These are phyloP conservation scores for Crinitomyces ghanaensis DNA, from an alignment of 805 yeast genomes.

Conservation along the genomic window DNA sequence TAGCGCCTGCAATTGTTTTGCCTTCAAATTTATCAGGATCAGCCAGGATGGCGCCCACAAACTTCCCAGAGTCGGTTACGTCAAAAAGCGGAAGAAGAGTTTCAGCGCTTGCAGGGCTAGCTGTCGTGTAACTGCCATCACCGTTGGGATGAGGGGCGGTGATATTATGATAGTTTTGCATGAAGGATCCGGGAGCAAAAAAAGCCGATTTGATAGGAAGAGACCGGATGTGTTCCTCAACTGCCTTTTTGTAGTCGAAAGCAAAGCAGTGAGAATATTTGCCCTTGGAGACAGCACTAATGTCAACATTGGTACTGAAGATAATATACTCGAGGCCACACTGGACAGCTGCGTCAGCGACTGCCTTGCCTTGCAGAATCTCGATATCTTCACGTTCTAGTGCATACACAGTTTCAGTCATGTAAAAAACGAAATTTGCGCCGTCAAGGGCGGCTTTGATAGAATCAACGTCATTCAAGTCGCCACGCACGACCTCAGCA, in stretches of 20 bases:
- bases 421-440: slow-evolving; percentile 5
- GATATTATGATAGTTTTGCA: slow-evolving; percentile 3
- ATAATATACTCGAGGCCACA: slow-evolving; percentile 6
- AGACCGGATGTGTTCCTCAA: slow-evolving; percentile 4
- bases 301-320: slow-evolving; percentile 1
- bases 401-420: background rate
- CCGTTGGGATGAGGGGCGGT: slow-evolving; percentile 5
- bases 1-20: slow-evolving; percentile 1
- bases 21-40: slow-evolving; percentile 5
- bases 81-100: slow-evolving; percentile 4
- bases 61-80: slow-evolving; percentile 5
- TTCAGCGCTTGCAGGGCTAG: background rate
- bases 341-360: slow-evolving; percentile 7
- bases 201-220: slow-evolving; percentile 7
- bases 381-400: slow-evolving; percentile 1
- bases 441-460: slow-evolving; percentile 5
- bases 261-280: background rate
- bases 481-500: slow-evolving; percentile 13
- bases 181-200: slow-evolving; percentile 4
- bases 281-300: slow-evolving; percentile 3
- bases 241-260: slow-evolving; percentile 4
- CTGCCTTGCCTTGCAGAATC: slow-evolving; percentile 3
- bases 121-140: slow-evolving; percentile 5
- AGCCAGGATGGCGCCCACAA: slow-evolving; percentile 5
- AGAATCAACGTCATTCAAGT: slow-evolving; percentile 3